Base-by-base conservation (phyloP, 495 filamentous ascomycete species). In the Penicillium manginii region DNA sequence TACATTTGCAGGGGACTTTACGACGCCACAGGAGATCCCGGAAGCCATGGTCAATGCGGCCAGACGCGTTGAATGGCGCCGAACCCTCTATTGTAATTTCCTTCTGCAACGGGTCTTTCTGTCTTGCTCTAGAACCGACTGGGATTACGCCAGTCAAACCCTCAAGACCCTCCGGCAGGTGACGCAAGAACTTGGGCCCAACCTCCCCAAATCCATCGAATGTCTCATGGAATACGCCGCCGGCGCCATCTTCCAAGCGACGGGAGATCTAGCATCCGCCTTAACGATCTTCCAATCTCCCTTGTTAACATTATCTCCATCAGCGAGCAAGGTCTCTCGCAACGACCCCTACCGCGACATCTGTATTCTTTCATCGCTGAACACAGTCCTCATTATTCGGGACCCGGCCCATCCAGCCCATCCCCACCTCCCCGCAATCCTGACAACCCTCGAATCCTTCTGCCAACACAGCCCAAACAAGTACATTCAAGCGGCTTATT, bases 371-470 rank as follows among this genome's bases (percentile, higher is more conserved):
- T 89, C 91, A 4, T 77, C 86, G 4, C 82, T 99, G 57, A 98
- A 96, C 72, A 82, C 82, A 21, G 73, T 96, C 23, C 87, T 92
- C 69, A 94, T 98, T 54, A 77, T 96, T 60, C 90, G 92, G 46
- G 76, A 86, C 37, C 83, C 83, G 8, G 58, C 70, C 0, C 82
- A 87, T 23, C 75, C 76, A 49, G 56, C 85, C 51, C 75, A 84
- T 39, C 62, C 65, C 37, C 66, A 75, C 4, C 69, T 83, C 11
- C 64, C 74, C 4, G 69, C 76, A 6, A 68, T 93, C 2, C 71
- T 96, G n/a, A 73, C 83, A 2, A 76, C 80, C 5, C 78, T 96
- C 5, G 85, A 89, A 42, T 83, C 84, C 6, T 80, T 90, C 59
- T 93, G 90, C 71, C 73, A 74, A 14, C 74, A 81, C 42, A 87